phyloP scores from a whole-genome alignment of 1,284 basidiomycete genomes.

The Afroboletus lepidellus region DNA sequence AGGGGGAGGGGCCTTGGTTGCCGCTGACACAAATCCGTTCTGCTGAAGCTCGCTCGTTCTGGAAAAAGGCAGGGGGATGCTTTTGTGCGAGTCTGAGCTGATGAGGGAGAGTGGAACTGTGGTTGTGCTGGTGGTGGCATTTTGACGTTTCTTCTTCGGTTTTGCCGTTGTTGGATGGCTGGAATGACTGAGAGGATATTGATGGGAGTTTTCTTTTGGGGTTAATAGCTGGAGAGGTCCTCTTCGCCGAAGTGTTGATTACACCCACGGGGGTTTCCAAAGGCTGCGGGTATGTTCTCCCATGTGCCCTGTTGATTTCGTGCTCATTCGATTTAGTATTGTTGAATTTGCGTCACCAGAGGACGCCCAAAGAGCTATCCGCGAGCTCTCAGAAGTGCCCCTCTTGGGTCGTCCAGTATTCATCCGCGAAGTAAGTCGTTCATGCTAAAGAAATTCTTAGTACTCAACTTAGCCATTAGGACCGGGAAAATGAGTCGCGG shows the following conservation, averaged over 20 bases:
- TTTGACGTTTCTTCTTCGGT: conserved; percentile 38
- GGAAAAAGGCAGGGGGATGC: conserved; percentile 33
- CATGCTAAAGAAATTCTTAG: background rate
- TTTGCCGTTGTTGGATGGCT: conserved; percentile 63
- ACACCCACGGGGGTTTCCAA: conserved; percentile 97
- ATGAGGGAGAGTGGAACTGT: conserved; percentile 34
- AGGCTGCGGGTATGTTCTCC: conserved; percentile 88
- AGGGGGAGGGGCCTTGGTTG: conserved; percentile 27
- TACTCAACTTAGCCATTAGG: conserved; percentile 50
- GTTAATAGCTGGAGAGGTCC: conserved; percentile 92
- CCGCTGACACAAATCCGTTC: conserved; percentile 35
- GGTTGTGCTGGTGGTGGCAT: conserved; percentile 21
- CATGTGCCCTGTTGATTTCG: background rate
- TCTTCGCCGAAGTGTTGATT: conserved; percentile 97
- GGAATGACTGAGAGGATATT: conserved; percentile 76
- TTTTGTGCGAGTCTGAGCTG: conserved; percentile 37
- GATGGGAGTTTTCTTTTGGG: conserved; percentile 81
- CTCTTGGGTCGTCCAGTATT: conserved; percentile 92
- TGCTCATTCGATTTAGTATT: conserved; percentile 54
- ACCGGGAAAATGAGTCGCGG: conserved; percentile 92
- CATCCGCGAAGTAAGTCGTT: conserved; percentile 80
- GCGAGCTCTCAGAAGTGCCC: conserved; percentile 83
- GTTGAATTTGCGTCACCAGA: conserved; percentile 88
- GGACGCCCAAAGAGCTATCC: conserved; percentile 82
- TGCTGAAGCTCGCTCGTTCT: conserved; percentile 36